phyloP scores from a whole-genome alignment of 306 rosid species.

The Quercus rubra region DNA sequence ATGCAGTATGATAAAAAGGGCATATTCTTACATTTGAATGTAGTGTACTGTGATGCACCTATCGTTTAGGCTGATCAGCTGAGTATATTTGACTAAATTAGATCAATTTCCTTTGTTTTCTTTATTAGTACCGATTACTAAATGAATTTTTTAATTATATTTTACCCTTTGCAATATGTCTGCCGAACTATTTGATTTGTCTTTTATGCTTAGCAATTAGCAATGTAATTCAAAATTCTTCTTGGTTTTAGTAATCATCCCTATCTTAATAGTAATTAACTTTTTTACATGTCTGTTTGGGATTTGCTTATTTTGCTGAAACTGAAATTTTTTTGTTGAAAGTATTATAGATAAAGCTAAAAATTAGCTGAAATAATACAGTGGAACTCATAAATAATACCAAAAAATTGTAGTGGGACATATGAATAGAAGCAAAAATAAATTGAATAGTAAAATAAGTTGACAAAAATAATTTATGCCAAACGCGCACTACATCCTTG shows the following conservation, averaged over 20 bases:
- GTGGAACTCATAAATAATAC: too few species aligned
- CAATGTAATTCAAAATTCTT: background rate
- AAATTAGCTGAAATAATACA: too few species aligned
- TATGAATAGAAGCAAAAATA: too few species aligned
- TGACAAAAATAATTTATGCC: too few species aligned
- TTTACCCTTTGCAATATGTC: background rate
- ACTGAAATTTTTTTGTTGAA: too few species aligned
- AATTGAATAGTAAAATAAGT: too few species aligned
- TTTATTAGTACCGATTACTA: too few species aligned
- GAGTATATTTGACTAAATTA: background rate
- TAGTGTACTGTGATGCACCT: background rate
- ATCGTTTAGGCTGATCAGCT: background rate
- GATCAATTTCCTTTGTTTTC: background rate
- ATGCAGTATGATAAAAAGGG: background rate
- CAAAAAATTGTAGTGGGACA: too few species aligned
- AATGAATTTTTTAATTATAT: background rate
- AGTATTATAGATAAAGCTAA: too few species aligned
- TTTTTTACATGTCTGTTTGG: background rate
- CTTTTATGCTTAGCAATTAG: background rate
- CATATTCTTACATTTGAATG: background rate
- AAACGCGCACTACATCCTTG: too few species aligned
- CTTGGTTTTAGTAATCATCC: too few species aligned
- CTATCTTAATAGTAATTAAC: background rate
- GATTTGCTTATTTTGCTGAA: too few species aligned
- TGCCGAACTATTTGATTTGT: background rate